Evolutionary conservation across 192 early-diverging fungal species (phyloP).

Genomic region (Thoreauomyces humboldtii): DNA sequence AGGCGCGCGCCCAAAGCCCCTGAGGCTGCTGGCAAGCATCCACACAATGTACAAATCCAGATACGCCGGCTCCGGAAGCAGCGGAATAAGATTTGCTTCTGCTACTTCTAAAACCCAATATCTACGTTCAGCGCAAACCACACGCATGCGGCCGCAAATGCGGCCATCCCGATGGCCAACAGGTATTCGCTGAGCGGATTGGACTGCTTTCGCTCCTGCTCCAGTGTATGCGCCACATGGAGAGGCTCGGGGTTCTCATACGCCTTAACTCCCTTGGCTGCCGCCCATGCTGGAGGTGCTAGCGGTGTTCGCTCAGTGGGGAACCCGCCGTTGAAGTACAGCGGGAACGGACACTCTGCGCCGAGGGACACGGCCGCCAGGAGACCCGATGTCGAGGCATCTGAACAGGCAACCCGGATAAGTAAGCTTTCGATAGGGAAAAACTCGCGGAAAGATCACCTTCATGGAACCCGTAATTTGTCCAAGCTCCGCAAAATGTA

Average conservation of each 20-base stretch:
- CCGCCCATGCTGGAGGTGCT: conserved; percentile 25
- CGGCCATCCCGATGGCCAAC: background rate
- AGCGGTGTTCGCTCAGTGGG: conserved; percentile 38
- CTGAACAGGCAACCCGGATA: conserved; percentile 8
- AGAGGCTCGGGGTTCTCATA: conserved; percentile 6
- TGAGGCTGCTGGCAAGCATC: no score
- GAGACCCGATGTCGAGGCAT: conserved; percentile 59
- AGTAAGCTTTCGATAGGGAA: background rate
- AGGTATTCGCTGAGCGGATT: background rate
- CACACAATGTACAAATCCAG: no score
- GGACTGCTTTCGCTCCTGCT: background rate
- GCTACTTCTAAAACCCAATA: background rate
- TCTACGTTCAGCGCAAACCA: conserved; percentile 9
- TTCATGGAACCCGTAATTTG: conserved; percentile 66
- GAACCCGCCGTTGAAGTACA: conserved; percentile 50
- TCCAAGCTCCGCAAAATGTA: conserved; percentile 61
- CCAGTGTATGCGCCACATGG: conserved; percentile 6
- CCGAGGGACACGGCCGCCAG: conserved; percentile 52
- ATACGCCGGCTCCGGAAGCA: background rate
- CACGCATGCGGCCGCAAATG: conserved; percentile 5
- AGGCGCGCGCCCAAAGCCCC: no score
- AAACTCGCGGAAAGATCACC: background rate
- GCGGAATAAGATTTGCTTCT: background rate
- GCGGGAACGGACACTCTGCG: conserved; percentile 46
- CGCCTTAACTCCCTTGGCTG: conserved; percentile 19